Evolutionary conservation across 139 green algal species (phyloP).

Genomic region (Spirogloea muscicola): DNA sequence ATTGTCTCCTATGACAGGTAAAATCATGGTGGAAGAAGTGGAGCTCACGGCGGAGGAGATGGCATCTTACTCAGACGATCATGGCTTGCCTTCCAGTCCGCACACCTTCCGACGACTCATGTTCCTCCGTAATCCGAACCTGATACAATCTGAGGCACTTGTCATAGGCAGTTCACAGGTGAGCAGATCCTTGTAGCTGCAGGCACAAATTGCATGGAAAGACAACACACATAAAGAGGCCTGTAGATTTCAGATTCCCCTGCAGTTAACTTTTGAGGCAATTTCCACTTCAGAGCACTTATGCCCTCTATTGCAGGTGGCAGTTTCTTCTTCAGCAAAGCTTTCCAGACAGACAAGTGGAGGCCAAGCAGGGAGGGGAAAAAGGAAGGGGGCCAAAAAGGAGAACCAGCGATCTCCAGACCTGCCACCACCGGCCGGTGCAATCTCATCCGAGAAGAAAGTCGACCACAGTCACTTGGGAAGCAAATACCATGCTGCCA

Average conservation of each 20-base stretch:
- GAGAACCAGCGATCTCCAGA: background rate
- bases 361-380: constrained; percentile 3
- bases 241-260: no score
- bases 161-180: background rate
- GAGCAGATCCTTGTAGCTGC: no score
- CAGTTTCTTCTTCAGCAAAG: background rate
- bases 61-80: background rate
- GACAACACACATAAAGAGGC: no score
- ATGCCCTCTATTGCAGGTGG: background rate
- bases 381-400: constrained; percentile 23
- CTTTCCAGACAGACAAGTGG: background rate
- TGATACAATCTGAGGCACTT: constrained; percentile 56
- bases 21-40: constrained; percentile 55
- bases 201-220: no score
- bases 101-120: constrained; percentile 51
- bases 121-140: constrained; percentile 47
- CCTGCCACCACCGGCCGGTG: constrained; percentile 18
- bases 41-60: constrained; percentile 15
- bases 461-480: constrained; percentile 47
- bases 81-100: no score
- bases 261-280: background rate
- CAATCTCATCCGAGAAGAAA: background rate
- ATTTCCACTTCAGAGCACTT: background rate
- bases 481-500: constrained; percentile 52
- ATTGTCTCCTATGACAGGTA: constrained; percentile 37